A percentile compares a stretch with the other conserved stretches of the same genome.
phyloP scores from a whole-genome alignment of 2,329 filamentous ascomycete genomes.

The Hypomyces perniciosus region DNA sequence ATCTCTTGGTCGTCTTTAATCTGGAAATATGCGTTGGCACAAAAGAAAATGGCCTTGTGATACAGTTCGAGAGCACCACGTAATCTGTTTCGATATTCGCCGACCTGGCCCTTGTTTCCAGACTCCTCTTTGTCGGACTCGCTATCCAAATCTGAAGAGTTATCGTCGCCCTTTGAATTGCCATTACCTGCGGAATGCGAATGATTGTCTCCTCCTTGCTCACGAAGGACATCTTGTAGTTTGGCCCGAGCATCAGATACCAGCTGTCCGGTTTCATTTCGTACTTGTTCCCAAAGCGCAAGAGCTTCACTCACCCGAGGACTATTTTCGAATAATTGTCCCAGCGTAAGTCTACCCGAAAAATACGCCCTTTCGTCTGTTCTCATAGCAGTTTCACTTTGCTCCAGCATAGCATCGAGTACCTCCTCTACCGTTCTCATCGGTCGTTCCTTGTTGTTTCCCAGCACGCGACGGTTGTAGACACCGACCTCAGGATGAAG shows the following conservation, averaged over 20 bases:
- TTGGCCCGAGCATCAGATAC: slow-evolving; percentile 61
- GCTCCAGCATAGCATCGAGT: slow-evolving; percentile 84
- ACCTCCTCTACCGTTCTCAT: slow-evolving; percentile 82
- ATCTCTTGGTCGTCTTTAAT: slow-evolving; percentile 65
- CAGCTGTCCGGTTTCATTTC: slow-evolving; percentile 42
- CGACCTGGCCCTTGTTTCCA: slow-evolving; percentile 38
- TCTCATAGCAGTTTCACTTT: slow-evolving; percentile 63
- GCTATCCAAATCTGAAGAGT: slow-evolving; percentile 19
- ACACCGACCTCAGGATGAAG: slow-evolving; percentile 78
- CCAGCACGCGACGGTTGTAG: slow-evolving; percentile 58
- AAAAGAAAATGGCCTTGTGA: slow-evolving; percentile 79
- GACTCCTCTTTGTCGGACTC: slow-evolving; percentile 31
- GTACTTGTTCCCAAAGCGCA: slow-evolving; percentile 58
- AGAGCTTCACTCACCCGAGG: slow-evolving; percentile 62
- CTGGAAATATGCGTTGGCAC: slow-evolving; percentile 76
- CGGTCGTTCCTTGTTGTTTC: slow-evolving; percentile 56
- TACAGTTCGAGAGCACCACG: slow-evolving; percentile 71
- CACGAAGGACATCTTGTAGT: slow-evolving; percentile 44
- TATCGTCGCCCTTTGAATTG: neutral
- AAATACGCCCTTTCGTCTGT: slow-evolving; percentile 64
- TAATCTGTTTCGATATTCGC: slow-evolving; percentile 56
- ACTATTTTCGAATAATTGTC: slow-evolving; percentile 74
- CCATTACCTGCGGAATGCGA: neutral
- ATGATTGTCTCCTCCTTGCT: slow-evolving; percentile 12
- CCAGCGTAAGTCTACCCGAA: slow-evolving; percentile 57